Conservation (phyloP, 331 rosid genomes). For the Malus hybrid region DNA sequence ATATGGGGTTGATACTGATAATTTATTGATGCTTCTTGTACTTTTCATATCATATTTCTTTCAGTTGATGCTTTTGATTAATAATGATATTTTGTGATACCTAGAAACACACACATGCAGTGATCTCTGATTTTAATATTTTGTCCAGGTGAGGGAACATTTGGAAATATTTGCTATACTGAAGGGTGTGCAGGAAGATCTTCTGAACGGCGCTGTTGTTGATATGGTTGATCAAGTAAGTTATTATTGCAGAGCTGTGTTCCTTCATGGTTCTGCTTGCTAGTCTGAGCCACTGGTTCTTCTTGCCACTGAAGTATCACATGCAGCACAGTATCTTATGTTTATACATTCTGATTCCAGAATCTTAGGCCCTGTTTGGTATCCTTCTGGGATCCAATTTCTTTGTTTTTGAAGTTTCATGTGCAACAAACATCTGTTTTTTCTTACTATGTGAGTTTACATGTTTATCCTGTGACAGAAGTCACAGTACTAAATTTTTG, state of each 20-base stretch:
- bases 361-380: background rate
- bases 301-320: background rate
- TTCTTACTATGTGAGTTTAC: background rate
- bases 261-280: slow-evolving; percentile 1
- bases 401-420: background rate
- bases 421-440: background rate
- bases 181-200: slow-evolving; percentile 83
- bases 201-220: slow-evolving; percentile 46
- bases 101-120: background rate
- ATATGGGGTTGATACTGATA: too few relatives aligned
- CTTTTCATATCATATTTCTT: background rate
- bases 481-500: background rate
- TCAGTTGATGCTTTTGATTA: background rate
- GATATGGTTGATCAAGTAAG: slow-evolving; percentile 93
- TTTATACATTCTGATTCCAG: background rate
- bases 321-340: background rate
- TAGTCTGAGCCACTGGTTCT: background rate
- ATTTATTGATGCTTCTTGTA: too few relatives aligned
- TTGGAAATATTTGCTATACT: slow-evolving; percentile 79
- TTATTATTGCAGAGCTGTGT: background rate
- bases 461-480: background rate
- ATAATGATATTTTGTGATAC: background rate
- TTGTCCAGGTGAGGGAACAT: slow-evolving; percentile 82
- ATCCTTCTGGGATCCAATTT: background rate
- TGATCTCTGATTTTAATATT: slow-evolving; percentile 15